A percentile compares a stretch with the other conserved stretches of the same genome.
Conservation (phyloP, 1,284 basidiomycete genomes). For the Marasmius sp. region DNA sequence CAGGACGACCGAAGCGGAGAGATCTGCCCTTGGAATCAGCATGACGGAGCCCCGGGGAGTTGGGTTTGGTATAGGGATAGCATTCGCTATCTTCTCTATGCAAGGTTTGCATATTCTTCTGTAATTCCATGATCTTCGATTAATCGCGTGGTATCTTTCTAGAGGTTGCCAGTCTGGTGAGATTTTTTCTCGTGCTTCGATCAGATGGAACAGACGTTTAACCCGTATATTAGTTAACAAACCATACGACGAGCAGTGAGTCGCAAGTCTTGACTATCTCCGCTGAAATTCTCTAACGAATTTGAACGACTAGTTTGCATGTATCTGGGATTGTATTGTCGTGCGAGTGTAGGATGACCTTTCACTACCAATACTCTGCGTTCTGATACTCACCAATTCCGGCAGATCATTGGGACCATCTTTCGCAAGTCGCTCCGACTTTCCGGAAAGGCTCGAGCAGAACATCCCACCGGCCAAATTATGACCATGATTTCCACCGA, state of each 20-base stretch:
- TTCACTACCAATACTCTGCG: neutral
- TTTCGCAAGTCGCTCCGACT: constrained; percentile 56
- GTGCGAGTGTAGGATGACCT: constrained; percentile 31
- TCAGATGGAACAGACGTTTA: neutral
- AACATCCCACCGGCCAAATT: constrained; percentile 48
- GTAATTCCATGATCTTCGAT: neutral
- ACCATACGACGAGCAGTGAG: constrained; percentile 33
- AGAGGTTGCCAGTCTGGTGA: constrained; percentile 34
- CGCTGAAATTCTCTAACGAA: neutral
- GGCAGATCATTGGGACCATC: constrained; percentile 51
- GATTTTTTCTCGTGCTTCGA: constrained; percentile 1
- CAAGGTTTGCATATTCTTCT: constrained; percentile 34
- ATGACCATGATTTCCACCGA: constrained; percentile 54
- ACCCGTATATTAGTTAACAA: constrained; percentile 24
- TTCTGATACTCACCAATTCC: constrained; percentile 12
- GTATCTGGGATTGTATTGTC: constrained; percentile 33
- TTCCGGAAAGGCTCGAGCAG: constrained; percentile 48
- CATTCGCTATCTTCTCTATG: constrained; percentile 53
- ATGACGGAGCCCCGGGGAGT: constrained; percentile 33
- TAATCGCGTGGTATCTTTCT: neutral
- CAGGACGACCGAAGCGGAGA: constrained; percentile 21
- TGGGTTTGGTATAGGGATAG: constrained; percentile 51
- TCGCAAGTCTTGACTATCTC: neutral
- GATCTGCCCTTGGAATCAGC: constrained; percentile 17
- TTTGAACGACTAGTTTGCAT: constrained; percentile 26